Percentiles rank a stretch among this genome's conserved stretches.
These are phyloP conservation scores for Acanthochlamys bracteata DNA, from an alignment of 106 monocot genomes.

Conservation along the genomic window DNA sequence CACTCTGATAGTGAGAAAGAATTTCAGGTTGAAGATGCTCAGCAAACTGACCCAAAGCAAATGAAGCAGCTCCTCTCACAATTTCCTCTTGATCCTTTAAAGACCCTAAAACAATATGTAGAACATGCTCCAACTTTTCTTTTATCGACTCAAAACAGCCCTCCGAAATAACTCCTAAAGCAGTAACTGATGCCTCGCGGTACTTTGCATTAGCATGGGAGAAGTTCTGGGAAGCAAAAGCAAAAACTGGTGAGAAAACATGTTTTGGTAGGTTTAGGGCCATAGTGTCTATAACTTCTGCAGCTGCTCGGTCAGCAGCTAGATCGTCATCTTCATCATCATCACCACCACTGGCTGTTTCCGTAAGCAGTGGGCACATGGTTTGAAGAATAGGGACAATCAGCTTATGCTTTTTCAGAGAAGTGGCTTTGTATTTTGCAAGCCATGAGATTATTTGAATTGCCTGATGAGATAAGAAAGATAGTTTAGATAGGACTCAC, in stretches of 20 bases:
- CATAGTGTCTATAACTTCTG: constrained; percentile 99
- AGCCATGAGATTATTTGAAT: constrained; percentile 99
- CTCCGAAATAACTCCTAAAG: constrained; percentile 90
- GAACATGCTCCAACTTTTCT: constrained; percentile 61
- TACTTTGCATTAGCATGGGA: constrained; percentile 62
- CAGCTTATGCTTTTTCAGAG: constrained; percentile 86
- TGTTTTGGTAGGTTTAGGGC: constrained; percentile 87
- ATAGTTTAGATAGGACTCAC: constrained; percentile 1
- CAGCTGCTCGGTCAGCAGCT: constrained; percentile 88
- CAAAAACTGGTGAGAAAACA: constrained; percentile 74
- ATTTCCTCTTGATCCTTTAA: constrained; percentile 93
- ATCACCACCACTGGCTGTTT: constrained; percentile 57
- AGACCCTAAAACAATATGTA: constrained; percentile 77
- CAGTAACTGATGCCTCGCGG: constrained; percentile 87
- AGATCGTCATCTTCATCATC: constrained; percentile 89
- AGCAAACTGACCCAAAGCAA: constrained; percentile 95
- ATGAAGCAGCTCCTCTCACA: constrained; percentile 98
- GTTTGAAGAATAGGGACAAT: constrained; percentile 78
- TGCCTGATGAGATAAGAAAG: constrained; percentile 37
- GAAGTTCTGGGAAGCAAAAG: constrained; percentile 73
- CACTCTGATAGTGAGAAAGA: constrained; percentile 61
- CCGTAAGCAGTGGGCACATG: constrained; percentile 94
- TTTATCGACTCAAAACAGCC: constrained; percentile 78
- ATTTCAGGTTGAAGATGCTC: constrained; percentile 95
- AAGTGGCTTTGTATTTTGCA: constrained; percentile 86